These are phyloP conservation scores for Vaccinium macrocarpon DNA, from an alignment of 148 eudicot species.

Conservation along the genomic window DNA sequence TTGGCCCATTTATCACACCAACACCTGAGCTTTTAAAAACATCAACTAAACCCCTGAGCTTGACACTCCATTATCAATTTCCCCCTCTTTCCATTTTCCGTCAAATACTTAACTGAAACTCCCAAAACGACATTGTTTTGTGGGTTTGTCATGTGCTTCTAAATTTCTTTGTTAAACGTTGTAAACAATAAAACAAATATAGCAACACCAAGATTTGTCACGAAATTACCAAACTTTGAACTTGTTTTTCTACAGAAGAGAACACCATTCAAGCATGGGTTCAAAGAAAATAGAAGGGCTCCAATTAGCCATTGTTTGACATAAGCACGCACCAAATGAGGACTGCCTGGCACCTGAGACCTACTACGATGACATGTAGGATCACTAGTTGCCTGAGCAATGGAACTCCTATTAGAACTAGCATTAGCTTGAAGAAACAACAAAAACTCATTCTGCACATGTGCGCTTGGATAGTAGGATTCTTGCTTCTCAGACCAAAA, in stretches of 20 bases:
- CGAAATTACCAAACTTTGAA: neutral
- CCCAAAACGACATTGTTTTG: too few relatives aligned
- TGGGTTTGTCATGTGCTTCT: too few relatives aligned
- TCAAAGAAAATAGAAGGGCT: neutral
- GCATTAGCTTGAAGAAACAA: neutral
- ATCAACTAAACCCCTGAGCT: too few relatives aligned
- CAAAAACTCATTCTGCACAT: neutral
- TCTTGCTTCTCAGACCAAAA: neutral
- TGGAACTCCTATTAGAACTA: too few relatives aligned
- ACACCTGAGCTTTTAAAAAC: too few relatives aligned
- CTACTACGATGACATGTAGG: neutral
- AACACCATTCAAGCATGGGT: neutral
- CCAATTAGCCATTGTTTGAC: neutral
- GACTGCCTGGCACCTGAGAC: neutral
- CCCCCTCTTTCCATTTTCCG: too few relatives aligned
- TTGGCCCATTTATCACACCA: too few relatives aligned
- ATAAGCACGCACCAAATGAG: neutral
- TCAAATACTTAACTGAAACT: too few relatives aligned
- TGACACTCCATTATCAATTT: too few relatives aligned
- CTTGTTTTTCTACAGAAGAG: neutral
- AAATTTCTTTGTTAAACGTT: too few relatives aligned
- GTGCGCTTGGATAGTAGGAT: neutral
- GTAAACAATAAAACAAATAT: neutral
- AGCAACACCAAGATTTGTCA: neutral
- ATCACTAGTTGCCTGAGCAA: too few relatives aligned